Evolutionary conservation across 208 protist species (phyloP).

Genomic region (Vickermania spadyakhi): DNA sequence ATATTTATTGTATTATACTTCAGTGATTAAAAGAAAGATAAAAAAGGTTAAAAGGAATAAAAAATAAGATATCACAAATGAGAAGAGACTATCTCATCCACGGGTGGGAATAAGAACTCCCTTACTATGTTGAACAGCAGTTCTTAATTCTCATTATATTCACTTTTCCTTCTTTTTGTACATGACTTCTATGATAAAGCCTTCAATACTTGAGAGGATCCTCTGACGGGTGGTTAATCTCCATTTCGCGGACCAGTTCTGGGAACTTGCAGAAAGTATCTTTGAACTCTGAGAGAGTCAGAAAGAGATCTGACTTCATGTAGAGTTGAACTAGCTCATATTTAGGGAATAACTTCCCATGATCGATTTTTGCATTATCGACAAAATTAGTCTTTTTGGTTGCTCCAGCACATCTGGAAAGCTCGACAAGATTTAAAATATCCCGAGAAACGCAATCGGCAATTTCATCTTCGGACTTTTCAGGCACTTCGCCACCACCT

Average conservation of each 20-base stretch:
- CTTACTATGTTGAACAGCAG: background rate
- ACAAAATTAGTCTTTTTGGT: constrained; percentile 23
- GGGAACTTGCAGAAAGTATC: constrained; percentile 44
- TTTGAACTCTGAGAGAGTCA: constrained; percentile 58
- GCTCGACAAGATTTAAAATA: constrained; percentile 37
- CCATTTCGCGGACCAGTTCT: constrained; percentile 37
- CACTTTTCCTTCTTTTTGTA: constrained; percentile 12
- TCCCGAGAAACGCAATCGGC: constrained; percentile 29
- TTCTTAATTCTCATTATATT: constrained; percentile 6
- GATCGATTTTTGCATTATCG: constrained; percentile 61
- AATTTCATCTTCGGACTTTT: constrained; percentile 46
- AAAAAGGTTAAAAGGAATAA: too few species aligned
- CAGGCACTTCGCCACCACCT: constrained; percentile 8
- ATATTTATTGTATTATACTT: too few species aligned
- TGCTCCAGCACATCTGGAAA: constrained; percentile 12
- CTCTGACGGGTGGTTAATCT: constrained; percentile 65
- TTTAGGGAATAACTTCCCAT: constrained; percentile 60
- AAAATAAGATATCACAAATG: too few species aligned
- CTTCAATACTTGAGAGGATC: constrained; percentile 72
- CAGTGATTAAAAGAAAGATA: too few species aligned
- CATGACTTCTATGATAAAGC: constrained; percentile 3
- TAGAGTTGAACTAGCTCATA: constrained; percentile 30
- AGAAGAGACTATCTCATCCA: too few species aligned
- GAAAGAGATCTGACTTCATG: constrained; percentile 34
- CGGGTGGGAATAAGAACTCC: background rate